Percentiles rank a stretch among this genome's conserved stretches.
phyloP scores from a whole-genome alignment of 495 filamentous ascomycete species.

The Penicillium fimorum region DNA sequence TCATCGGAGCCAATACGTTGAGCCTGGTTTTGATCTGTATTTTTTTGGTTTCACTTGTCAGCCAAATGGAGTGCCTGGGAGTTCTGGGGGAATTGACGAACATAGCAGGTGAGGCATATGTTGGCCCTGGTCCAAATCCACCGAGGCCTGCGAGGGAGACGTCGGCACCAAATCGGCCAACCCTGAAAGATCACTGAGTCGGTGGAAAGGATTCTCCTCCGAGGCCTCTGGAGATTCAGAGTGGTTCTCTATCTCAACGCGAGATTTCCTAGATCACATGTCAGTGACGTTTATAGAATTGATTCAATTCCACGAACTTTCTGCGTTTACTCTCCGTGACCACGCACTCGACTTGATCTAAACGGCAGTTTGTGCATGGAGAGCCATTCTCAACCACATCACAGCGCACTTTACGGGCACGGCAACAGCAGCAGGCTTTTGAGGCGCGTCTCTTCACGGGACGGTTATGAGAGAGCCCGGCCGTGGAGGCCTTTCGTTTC shows the following conservation, averaged over 20 bases:
- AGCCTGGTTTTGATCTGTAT: slow-evolving; percentile 43
- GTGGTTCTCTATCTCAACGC: slow-evolving; percentile 39
- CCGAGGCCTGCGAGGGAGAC: slow-evolving; percentile 43
- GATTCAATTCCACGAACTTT: slow-evolving; percentile 49
- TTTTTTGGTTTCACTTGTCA: slow-evolving; percentile 28
- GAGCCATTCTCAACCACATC: slow-evolving; percentile 85
- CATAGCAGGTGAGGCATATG: slow-evolving; percentile 51
- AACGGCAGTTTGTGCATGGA: slow-evolving; percentile 85
- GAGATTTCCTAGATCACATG: slow-evolving; percentile 40
- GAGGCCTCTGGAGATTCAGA: slow-evolving; percentile 41
- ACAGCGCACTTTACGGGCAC: slow-evolving; percentile 88
- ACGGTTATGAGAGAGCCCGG: slow-evolving; percentile 44
- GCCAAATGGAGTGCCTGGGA: background rate
- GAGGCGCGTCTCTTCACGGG: slow-evolving; percentile 80
- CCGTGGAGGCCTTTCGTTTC: slow-evolving; percentile 46
- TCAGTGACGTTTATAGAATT: slow-evolving; percentile 16
- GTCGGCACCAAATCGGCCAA: slow-evolving; percentile 34
- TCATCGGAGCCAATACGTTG: slow-evolving; percentile 36
- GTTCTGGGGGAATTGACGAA: slow-evolving; percentile 24
- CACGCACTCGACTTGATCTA: slow-evolving; percentile 85
- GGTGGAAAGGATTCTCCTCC: slow-evolving; percentile 36
- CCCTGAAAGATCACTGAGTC: slow-evolving; percentile 31
- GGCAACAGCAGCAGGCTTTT: slow-evolving; percentile 83
- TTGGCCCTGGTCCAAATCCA: slow-evolving; percentile 45
- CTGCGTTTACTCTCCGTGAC: slow-evolving; percentile 88